These are phyloP conservation scores for Nicotiana tabacum DNA, from an alignment of 257 asterid genomes.

Conservation along the genomic window DNA sequence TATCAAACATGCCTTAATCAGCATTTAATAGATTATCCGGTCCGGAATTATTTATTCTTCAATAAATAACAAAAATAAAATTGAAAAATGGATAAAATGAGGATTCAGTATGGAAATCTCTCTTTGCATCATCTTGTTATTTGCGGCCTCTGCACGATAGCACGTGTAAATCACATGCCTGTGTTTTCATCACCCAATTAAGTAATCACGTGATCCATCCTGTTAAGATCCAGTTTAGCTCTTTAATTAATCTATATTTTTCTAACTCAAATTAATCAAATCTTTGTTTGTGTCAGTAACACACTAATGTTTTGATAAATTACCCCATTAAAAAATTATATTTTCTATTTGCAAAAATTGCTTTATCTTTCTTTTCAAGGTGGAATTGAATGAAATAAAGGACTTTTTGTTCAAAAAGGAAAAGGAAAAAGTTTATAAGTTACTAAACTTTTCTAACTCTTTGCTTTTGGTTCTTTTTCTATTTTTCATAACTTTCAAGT, in stretches of 20 bases:
- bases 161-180: constrained; percentile 5
- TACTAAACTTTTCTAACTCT: not conserved
- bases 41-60: not conserved
- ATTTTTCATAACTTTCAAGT: not conserved
- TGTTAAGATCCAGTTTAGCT: constrained; percentile 6
- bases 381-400: not conserved
- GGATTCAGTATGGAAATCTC: not conserved
- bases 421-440: not conserved
- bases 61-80: not conserved
- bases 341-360: not conserved
- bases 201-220: constrained; percentile 12
- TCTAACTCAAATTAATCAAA: not conserved
- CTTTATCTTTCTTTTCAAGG: not conserved
- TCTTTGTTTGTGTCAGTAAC: constrained; percentile 1
- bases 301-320: not conserved
- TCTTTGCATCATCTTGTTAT: not conserved
- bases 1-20: not conserved
- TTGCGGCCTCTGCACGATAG: not conserved
- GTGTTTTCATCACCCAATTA: not conserved
- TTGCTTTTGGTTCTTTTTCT: not conserved
- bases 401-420: not conserved
- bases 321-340: not conserved
- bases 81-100: not conserved
- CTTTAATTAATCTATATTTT: not conserved
- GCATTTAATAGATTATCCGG: not conserved